Evolutionary conservation across 306 rosid genomes (phyloP).

Genomic region (Gastrolobium bilobum): DNA sequence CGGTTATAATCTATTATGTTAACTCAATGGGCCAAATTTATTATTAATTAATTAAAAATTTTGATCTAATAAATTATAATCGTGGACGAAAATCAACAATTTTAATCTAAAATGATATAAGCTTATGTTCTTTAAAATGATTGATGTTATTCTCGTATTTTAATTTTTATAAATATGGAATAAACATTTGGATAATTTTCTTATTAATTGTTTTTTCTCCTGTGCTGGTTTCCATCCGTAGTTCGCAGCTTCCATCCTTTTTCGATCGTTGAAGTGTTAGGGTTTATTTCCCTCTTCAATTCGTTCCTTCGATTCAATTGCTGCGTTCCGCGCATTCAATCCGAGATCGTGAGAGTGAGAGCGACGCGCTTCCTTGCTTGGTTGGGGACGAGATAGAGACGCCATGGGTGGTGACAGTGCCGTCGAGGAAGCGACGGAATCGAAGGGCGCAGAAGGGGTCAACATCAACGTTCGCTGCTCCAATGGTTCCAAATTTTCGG

Average conservation of each 20-base stretch:
- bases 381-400: not conserved
- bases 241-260: conserved; percentile 15
- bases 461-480: conserved; percentile 76
- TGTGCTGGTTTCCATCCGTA: not conserved
- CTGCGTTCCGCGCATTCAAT: not conserved
- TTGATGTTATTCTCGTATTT: too few relatives aligned
- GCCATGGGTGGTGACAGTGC: conserved; percentile 67
- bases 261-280: conserved; percentile 43
- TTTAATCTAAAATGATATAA: too few relatives aligned
- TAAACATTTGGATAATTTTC: not conserved
- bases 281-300: conserved; percentile 32
- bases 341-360: conserved; percentile 17
- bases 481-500: conserved; percentile 76
- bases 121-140: too few relatives aligned
- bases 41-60: too few relatives aligned
- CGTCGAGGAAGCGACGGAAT: conserved; percentile 53
- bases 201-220: not conserved
- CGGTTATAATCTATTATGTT: too few relatives aligned
- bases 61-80: too few relatives aligned
- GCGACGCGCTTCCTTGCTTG: conserved; percentile 37
- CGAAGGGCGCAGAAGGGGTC: conserved; percentile 54
- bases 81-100: too few relatives aligned
- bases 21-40: too few relatives aligned
- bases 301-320: not conserved
- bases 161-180: too few relatives aligned